phyloP scores from a whole-genome alignment of 2,329 filamentous ascomycete species.

The Nigrospora osmanthi region DNA sequence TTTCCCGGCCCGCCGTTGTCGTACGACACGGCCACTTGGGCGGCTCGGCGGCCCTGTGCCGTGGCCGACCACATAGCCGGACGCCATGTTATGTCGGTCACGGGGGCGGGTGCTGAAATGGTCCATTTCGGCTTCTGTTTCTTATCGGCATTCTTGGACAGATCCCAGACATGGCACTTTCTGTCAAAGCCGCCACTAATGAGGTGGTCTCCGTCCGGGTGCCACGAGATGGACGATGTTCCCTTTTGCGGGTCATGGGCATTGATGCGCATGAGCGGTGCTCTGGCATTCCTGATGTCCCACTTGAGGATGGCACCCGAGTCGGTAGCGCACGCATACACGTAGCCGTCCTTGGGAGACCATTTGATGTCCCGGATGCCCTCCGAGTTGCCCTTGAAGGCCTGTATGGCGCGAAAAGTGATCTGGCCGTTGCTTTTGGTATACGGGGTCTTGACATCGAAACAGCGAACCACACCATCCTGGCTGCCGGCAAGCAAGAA shows the following conservation, averaged over 20 bases:
- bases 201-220: slow-evolving; percentile 59
- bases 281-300: slow-evolving; percentile 48
- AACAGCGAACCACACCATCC: slow-evolving; percentile 54
- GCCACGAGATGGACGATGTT: slow-evolving; percentile 56
- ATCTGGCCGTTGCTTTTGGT: slow-evolving; percentile 39
- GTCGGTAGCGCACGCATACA: slow-evolving; percentile 58
- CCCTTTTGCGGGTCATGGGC: slow-evolving; percentile 48
- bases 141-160: slow-evolving; percentile 51
- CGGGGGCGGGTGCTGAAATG: slow-evolving; percentile 52
- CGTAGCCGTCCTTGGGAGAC: slow-evolving; percentile 53
- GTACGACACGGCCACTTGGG: slow-evolving; percentile 56
- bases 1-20: slow-evolving; percentile 45
- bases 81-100: slow-evolving; percentile 53
- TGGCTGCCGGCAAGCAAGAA: slow-evolving; percentile 56
- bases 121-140: slow-evolving; percentile 57
- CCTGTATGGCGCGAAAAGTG: slow-evolving; percentile 39
- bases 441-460: slow-evolving; percentile 45
- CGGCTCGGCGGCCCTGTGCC: slow-evolving; percentile 49
- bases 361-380: slow-evolving; percentile 56
- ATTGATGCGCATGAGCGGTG: slow-evolving; percentile 50
- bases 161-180: slow-evolving; percentile 58
- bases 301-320: slow-evolving; percentile 55
- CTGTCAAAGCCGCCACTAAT: slow-evolving; percentile 56
- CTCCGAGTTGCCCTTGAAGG: slow-evolving; percentile 45
- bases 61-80: slow-evolving; percentile 60